Conservation (phyloP, 257 asterid species). For the Solanum peruvianum region DNA sequence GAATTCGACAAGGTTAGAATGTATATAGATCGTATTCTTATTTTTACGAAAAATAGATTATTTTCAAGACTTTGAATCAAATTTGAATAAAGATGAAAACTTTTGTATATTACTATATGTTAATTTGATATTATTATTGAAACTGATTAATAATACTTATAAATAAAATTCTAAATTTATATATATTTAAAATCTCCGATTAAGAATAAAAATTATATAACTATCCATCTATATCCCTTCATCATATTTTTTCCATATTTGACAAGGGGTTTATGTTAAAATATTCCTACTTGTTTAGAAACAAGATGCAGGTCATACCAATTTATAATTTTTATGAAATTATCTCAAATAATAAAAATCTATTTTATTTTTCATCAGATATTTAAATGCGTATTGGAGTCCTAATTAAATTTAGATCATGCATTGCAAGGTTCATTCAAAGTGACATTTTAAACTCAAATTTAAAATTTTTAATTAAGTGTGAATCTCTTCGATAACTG, state of each 20-base stretch:
- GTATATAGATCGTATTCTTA: not conserved
- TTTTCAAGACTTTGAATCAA: not conserved
- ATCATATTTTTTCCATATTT: not conserved
- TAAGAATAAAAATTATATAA: not conserved
- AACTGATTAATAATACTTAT: not conserved
- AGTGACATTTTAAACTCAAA: not conserved
- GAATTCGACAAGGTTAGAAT: not conserved
- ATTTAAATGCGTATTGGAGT: fast-evolving
- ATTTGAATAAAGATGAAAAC: not conserved
- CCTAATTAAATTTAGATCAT: fast-evolving
- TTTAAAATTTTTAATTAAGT: too few species aligned
- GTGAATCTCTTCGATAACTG: too few species aligned
- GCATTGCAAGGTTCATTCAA: fast-evolving
- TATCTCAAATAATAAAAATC: too few species aligned
- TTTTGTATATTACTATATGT: not conserved
- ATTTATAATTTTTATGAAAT: not conserved
- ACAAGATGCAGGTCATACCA: not conserved
- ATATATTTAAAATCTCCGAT: not conserved
- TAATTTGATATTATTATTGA: not conserved
- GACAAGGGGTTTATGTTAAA: not conserved
- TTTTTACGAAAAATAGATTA: not conserved
- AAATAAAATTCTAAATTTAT: not conserved
- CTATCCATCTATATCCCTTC: not conserved
- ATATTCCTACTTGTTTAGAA: not conserved
- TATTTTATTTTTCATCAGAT: too few species aligned